phyloP scores from a whole-genome alignment of 2,329 filamentous ascomycete genomes.

The Ceratocystis ficicola region DNA sequence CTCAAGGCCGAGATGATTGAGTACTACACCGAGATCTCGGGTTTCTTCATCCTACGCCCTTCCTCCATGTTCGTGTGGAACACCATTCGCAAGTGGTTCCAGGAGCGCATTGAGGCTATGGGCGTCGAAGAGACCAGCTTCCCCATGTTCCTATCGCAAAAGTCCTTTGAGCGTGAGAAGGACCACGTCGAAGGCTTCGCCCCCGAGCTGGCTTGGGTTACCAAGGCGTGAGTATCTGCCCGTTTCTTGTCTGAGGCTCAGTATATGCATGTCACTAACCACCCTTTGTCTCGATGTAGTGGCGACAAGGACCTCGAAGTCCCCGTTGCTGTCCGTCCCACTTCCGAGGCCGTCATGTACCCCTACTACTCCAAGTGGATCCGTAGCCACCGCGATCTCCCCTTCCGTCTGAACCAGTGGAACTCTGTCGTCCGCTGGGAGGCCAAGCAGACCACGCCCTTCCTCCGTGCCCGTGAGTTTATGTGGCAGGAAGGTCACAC shows the following conservation, averaged over 20 bases:
- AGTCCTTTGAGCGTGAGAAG: constrained; percentile 80
- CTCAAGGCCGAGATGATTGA: constrained; percentile 96
- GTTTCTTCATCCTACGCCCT: constrained; percentile 84
- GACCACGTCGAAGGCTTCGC: constrained; percentile 98
- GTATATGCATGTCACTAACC: not conserved
- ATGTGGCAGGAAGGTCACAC: constrained; percentile 95
- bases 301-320: constrained; percentile 88
- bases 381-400: constrained; percentile 86
- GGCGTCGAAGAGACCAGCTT: constrained; percentile 95
- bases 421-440: constrained; percentile 91
- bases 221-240: constrained; percentile 51
- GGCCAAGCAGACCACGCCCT: constrained; percentile 81
- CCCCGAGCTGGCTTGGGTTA: constrained; percentile 81
- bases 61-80: constrained; percentile 56
- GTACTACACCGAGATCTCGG: constrained; percentile 89
- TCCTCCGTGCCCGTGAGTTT: constrained; percentile 88
- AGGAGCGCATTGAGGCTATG: constrained; percentile 69
- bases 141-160: constrained; percentile 86
- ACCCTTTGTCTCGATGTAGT: constrained; percentile 33
- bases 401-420: constrained; percentile 93
- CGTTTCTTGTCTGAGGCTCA: not conserved
- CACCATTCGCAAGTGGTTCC: constrained; percentile 54
- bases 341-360: constrained; percentile 77
- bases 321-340: constrained; percentile 55
- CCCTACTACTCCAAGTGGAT: constrained; percentile 96